Percentiles rank a stretch among this genome's conserved stretches.
phyloP scores from a whole-genome alignment of 202 grass and related monocot genomes.

The Dendrocalamus latiflorus region DNA sequence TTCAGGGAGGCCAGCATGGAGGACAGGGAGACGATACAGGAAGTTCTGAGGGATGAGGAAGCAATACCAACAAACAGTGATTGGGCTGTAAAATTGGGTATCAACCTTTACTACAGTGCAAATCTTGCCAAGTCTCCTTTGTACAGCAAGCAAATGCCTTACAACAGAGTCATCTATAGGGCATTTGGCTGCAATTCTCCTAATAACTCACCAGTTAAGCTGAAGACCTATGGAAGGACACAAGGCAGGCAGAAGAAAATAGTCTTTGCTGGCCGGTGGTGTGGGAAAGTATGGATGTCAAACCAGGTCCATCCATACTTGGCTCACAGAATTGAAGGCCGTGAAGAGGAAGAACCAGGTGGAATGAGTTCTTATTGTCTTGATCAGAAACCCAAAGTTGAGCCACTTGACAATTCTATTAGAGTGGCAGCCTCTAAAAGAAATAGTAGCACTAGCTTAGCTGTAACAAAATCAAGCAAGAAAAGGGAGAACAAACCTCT shows the following conservation, averaged over 20 bases:
- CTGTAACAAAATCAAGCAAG: slow-evolving; percentile 21
- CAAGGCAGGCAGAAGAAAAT: slow-evolving; percentile 62
- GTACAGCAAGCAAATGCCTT: slow-evolving; percentile 86
- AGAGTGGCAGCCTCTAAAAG: slow-evolving; percentile 25
- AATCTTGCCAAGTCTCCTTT: slow-evolving; percentile 83
- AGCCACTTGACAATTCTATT: slow-evolving; percentile 28
- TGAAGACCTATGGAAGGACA: slow-evolving; percentile 42
- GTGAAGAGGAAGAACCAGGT: slow-evolving; percentile 36
- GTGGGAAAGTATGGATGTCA: slow-evolving; percentile 84
- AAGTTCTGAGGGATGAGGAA: slow-evolving; percentile 69
- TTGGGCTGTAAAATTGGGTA: slow-evolving; percentile 91
- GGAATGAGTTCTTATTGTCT: background rate
- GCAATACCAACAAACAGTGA: slow-evolving; percentile 68
- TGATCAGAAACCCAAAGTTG: slow-evolving; percentile 20
- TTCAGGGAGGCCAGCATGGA: slow-evolving; percentile 57
- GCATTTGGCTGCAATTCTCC: slow-evolving; percentile 58
- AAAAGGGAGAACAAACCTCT: slow-evolving; percentile 45
- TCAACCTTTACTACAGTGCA: slow-evolving; percentile 90
- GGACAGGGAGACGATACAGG: slow-evolving; percentile 57
- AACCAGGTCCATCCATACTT: slow-evolving; percentile 85
- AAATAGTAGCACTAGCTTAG: slow-evolving; percentile 7
- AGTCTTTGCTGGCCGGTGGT: slow-evolving; percentile 69
- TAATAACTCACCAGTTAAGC: slow-evolving; percentile 40
- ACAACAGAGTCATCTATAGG: slow-evolving; percentile 79
- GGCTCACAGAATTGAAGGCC: slow-evolving; percentile 42